phyloP scores from a whole-genome alignment of 2,329 filamentous ascomycete genomes.

The Diaporthe ilicicola region DNA sequence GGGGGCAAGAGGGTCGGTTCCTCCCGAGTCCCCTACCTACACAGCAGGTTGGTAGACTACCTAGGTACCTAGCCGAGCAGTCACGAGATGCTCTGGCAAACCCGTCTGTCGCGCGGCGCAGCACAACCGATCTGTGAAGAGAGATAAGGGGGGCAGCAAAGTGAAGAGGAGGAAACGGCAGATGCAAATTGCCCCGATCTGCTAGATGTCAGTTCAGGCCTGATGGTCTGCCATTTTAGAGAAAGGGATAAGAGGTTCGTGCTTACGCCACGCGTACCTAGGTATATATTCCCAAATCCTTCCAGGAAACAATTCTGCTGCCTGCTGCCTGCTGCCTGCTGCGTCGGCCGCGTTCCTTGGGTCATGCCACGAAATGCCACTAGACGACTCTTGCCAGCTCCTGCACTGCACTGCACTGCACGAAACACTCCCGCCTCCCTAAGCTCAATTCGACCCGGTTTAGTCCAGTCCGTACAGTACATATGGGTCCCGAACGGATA shows the following conservation, averaged over 20 bases:
- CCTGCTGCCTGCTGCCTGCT: slow-evolving; percentile 26
- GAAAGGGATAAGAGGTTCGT: neutral
- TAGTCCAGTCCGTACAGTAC: neutral
- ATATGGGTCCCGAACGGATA: neutral
- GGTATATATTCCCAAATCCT: slow-evolving; percentile 19
- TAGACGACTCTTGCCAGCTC: neutral
- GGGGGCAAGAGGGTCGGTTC: slow-evolving; percentile 1
- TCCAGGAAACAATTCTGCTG: slow-evolving; percentile 28
- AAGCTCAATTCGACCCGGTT: slow-evolving; percentile 17
- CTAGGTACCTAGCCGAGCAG: neutral
- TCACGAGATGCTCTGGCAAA: neutral
- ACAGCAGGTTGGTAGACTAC: neutral
- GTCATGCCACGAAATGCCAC: slow-evolving; percentile 3
- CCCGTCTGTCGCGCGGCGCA: neutral
- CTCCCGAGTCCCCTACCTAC: slow-evolving; percentile 1
- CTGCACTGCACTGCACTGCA: too few relatives aligned
- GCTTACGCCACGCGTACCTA: slow-evolving; percentile 3
- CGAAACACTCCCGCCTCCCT: slow-evolving; percentile 4
- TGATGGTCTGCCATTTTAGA: too few relatives aligned
- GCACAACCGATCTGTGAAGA: neutral
- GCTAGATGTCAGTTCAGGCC: neutral
- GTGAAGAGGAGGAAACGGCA: neutral
- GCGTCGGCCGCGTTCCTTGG: slow-evolving; percentile 1
- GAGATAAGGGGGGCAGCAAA: too few relatives aligned
- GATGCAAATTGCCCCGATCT: neutral